A percentile compares a stretch with the other conserved stretches of the same genome.
Evolutionary conservation across 2,329 filamentous ascomycete species (phyloP).

Genomic region (Tolypocladium amazonense): DNA sequence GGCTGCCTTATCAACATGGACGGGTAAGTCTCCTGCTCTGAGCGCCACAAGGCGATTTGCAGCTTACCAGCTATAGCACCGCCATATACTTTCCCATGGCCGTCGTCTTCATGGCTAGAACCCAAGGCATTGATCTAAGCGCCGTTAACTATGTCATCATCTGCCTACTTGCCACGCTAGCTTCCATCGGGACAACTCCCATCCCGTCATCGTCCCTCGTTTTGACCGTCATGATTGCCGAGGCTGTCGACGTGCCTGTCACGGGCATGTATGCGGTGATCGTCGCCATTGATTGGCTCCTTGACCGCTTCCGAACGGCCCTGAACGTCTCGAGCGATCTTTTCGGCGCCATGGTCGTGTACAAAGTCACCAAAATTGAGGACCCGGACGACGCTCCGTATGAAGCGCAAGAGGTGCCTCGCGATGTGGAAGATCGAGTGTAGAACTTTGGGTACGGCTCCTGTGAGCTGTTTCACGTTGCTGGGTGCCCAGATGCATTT

Average conservation of each 20-base stretch:
- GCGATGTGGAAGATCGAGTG: neutral
- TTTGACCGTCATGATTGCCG: neutral
- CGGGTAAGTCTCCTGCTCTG: neutral
- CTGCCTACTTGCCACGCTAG: neutral
- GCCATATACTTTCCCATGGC: neutral
- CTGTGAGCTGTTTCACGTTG: neutral
- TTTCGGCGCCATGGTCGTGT: neutral
- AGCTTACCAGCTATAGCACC: neutral
- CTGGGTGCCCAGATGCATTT: neutral
- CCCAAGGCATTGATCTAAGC: neutral
- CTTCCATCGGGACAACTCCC: neutral
- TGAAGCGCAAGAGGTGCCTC: neutral
- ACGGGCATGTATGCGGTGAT: neutral
- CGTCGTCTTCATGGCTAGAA: neutral
- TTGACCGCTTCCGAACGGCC: neutral
- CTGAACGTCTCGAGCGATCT: neutral
- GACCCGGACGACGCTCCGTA: neutral
- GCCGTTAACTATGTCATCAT: neutral
- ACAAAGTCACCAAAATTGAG: neutral
- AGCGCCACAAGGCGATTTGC: neutral
- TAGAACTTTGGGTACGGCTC: neutral
- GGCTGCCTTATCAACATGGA: neutral
- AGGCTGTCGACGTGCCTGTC: neutral
- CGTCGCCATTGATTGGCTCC: neutral
- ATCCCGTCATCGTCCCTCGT: neutral